Percentiles rank a stretch among this genome's conserved stretches.
phyloP scores from a whole-genome alignment of 306 rosid species.

The Rosa rugosa region DNA sequence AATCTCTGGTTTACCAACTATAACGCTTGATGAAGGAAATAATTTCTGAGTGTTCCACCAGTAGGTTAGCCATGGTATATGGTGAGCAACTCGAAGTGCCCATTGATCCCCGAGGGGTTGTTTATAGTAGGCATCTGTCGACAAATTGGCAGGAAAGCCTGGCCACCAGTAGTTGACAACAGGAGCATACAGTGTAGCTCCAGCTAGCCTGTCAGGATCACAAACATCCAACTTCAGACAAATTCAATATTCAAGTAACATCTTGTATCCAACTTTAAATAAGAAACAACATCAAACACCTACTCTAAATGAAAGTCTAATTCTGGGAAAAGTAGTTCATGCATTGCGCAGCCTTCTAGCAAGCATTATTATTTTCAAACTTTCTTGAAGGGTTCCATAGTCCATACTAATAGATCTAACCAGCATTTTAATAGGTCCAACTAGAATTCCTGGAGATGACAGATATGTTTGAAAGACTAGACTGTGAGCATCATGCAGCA shows the following conservation, averaged over 20 bases:
- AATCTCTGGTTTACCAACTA: constrained; percentile 17
- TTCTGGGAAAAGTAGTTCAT: not conserved
- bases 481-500: not conserved
- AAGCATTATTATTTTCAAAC: not conserved
- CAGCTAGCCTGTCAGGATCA: constrained; percentile 46
- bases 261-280: not conserved
- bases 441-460: not conserved
- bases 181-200: constrained; percentile 47
- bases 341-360: not conserved
- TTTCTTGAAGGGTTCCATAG: not conserved
- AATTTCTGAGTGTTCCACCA: constrained; percentile 62
- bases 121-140: constrained; percentile 32
- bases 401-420: not conserved
- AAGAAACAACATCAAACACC: not conserved
- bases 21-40: constrained; percentile 47
- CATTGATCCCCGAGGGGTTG: constrained; percentile 47
- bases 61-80: constrained; percentile 45
- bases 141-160: constrained; percentile 40
- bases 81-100: constrained; percentile 50
- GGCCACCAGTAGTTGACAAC: constrained; percentile 60
- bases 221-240: not conserved
- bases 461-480: not conserved
- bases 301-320: not conserved
- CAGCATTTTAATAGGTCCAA: not conserved
- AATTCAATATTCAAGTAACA: not conserved